These are phyloP conservation scores for Aspergillus cavernicola DNA, from an alignment of 495 filamentous ascomycete species.

Conservation along the genomic window DNA sequence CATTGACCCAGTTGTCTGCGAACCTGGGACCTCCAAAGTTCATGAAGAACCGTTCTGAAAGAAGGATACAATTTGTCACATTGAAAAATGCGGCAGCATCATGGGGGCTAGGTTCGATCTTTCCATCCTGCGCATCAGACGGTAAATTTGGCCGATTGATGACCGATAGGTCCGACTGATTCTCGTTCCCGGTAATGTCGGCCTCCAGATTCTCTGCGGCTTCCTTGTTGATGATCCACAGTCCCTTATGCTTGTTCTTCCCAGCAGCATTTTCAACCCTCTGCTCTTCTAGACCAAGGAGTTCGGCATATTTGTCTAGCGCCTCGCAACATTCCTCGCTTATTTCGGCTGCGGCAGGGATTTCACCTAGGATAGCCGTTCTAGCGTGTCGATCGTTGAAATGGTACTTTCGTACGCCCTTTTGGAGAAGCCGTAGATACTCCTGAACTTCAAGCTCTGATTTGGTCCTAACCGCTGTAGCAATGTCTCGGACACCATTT, in stretches of 20 bases:
- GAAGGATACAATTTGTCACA: conserved; percentile 55
- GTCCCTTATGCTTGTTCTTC: conserved; percentile 48
- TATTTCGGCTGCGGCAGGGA: conserved; percentile 73
- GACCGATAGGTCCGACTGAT: not conserved
- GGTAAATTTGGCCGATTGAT: not conserved
- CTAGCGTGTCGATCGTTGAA: conserved; percentile 18
- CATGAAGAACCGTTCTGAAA: conserved; percentile 75
- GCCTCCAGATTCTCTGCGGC: conserved; percentile 38
- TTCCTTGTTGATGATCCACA: conserved; percentile 51
- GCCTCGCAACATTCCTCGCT: conserved; percentile 57
- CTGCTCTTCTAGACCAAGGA: conserved; percentile 55
- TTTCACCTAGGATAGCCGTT: conserved; percentile 33
- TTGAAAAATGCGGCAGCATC: conserved; percentile 56
- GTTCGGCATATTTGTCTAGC: conserved; percentile 67
- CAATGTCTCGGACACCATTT: conserved; percentile 56
- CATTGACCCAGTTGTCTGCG: conserved; percentile 63
- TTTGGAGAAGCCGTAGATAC: conserved; percentile 60
- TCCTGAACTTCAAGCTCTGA: conserved; percentile 67
- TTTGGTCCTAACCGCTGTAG: conserved; percentile 65
- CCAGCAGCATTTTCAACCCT: conserved; percentile 51
- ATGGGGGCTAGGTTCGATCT: conserved; percentile 22
- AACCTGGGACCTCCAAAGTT: conserved; percentile 51
- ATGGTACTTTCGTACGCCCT: conserved; percentile 38
- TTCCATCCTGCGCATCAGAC: not conserved
- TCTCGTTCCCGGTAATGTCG: not conserved